Conservation (phyloP, 768 basidiomycete species). For the Mycena galericulata region DNA sequence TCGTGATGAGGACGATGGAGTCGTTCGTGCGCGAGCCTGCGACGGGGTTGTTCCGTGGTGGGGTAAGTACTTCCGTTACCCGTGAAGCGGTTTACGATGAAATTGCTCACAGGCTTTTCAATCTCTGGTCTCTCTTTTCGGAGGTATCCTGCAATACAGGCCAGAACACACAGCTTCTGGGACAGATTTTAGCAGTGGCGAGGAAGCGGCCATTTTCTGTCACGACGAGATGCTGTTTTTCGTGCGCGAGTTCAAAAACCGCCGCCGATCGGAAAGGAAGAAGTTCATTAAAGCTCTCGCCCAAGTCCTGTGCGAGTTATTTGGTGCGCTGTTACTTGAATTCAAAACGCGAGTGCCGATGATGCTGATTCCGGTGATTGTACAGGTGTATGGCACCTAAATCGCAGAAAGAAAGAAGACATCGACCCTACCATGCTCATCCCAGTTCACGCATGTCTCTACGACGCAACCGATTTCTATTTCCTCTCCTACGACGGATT, state of each 20-base stretch:
- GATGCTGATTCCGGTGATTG: neutral
- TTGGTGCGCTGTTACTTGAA: neutral
- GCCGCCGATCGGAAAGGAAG: neutral
- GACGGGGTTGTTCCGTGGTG: neutral
- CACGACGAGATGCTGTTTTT: neutral
- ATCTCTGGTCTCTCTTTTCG: neutral
- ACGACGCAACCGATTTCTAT: neutral
- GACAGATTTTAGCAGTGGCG: neutral
- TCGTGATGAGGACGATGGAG: neutral
- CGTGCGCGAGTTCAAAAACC: neutral
- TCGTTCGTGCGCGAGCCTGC: neutral
- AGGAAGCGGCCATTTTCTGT: neutral
- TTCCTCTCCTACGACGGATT: neutral
- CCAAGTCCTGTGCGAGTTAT: neutral
- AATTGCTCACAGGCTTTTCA: neutral
- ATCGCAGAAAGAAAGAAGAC: neutral
- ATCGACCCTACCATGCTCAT: neutral
- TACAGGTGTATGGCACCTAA: slow-evolving; percentile 1
- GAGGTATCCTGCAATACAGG: neutral
- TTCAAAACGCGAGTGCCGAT: too few relatives aligned
- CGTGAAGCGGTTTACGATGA: neutral
- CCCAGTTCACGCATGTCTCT: neutral
- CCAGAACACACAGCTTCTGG: neutral
- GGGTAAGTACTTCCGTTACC: neutral
- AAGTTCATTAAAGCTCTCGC: neutral